Percentiles rank a stretch among this genome's conserved stretches.
Conservation (phyloP, 345 rosid genomes). For the Gossypium rotundifolium region DNA sequence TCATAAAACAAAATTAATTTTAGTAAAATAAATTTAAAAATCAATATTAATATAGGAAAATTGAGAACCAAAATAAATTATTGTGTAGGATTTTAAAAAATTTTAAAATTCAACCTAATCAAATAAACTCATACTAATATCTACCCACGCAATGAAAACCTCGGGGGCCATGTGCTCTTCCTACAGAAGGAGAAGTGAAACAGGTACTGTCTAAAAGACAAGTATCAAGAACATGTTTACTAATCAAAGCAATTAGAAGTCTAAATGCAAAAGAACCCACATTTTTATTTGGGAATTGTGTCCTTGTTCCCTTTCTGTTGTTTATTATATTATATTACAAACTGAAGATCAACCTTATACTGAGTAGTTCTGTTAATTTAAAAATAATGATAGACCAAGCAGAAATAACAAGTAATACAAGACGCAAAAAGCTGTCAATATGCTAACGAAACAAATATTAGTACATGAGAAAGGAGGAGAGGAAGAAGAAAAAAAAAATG, state of each 20-base stretch:
- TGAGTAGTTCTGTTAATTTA: not conserved
- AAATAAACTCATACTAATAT: too few species aligned
- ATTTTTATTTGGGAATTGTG: conserved; percentile 10
- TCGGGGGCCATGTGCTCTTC: conserved; percentile 28
- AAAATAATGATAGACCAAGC: not conserved
- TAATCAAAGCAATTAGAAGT: not conserved
- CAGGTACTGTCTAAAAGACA: conserved; percentile 25
- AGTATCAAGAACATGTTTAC: conserved; percentile 29
- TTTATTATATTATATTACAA: conserved; percentile 8
- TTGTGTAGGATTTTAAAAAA: not conserved
- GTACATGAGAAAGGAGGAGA: not conserved
- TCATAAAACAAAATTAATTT: too few species aligned
- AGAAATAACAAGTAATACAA: not conserved
- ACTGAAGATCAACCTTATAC: not conserved
- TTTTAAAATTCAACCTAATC: too few species aligned
- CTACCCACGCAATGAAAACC: conserved; percentile 9
- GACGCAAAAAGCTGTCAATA: too few species aligned
- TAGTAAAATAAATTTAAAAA: too few species aligned
- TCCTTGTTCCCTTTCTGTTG: conserved; percentile 18
- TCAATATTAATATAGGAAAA: too few species aligned
- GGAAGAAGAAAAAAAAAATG: conserved; percentile 1
- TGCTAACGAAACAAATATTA: not conserved
- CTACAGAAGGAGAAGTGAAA: conserved; percentile 31
- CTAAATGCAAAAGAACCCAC: not conserved
- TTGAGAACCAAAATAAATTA: too few species aligned